A percentile compares a stretch with the other conserved stretches of the same genome.
Evolutionary conservation across 805 yeast species (phyloP).

Genomic region (Kodamaea neixiangensis): DNA sequence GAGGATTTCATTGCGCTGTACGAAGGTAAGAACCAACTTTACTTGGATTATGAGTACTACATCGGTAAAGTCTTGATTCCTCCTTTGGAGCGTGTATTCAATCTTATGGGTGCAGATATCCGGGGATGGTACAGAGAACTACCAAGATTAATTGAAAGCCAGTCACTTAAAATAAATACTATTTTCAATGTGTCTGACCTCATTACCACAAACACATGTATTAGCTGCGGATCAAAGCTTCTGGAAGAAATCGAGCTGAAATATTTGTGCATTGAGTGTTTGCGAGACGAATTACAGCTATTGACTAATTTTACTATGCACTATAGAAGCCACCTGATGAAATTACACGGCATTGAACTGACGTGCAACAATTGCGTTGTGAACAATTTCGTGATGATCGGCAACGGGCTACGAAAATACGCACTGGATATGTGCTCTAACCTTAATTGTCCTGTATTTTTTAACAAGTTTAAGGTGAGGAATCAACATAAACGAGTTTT

Average conservation of each 20-base stretch:
- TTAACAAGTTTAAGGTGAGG: conserved; percentile 47
- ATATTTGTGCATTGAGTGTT: conserved; percentile 23
- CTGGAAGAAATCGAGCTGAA: conserved; percentile 7
- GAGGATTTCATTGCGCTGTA: conserved; percentile 58
- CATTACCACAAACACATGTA: conserved; percentile 23
- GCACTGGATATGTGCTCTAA: conserved; percentile 48
- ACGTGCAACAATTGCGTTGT: conserved; percentile 25
- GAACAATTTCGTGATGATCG: conserved; percentile 17
- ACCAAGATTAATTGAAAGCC: conserved; percentile 41
- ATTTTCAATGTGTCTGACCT: conserved; percentile 11
- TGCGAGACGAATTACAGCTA: conserved; percentile 35
- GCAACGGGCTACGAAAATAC: conserved; percentile 11
- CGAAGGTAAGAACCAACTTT: conserved; percentile 33
- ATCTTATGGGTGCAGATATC: conserved; percentile 79
- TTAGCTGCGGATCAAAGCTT: conserved; percentile 25
- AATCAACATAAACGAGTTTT: conserved; percentile 16
- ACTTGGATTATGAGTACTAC: conserved; percentile 81
- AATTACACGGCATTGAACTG: conserved; percentile 11
- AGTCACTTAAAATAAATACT: conserved; percentile 7
- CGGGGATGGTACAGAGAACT: conserved; percentile 72
- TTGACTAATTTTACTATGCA: conserved; percentile 30
- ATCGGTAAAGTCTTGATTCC: conserved; percentile 83
- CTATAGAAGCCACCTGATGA: conserved; percentile 17
- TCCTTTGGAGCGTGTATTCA: conserved; percentile 83
- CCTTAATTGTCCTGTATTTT: conserved; percentile 66